Conservation (phyloP, 352 stramenopile species). For the Halophytophthora polymorphica region DNA sequence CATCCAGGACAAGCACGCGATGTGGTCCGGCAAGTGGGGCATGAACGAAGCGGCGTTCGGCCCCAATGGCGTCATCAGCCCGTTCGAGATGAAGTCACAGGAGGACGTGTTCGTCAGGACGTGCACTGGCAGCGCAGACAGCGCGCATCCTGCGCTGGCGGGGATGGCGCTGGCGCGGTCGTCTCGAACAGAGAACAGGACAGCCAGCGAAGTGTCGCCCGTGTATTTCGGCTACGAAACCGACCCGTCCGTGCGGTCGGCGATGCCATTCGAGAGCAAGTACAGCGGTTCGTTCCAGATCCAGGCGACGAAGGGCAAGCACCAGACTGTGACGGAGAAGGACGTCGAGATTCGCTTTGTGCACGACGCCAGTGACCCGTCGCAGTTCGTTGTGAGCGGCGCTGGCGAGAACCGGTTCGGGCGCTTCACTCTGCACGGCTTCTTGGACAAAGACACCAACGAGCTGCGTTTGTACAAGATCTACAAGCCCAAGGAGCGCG, state of each 20-base stretch:
- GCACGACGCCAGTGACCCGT: slow-evolving; percentile 61
- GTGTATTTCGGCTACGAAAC: slow-evolving; percentile 71
- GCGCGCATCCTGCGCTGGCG: slow-evolving; percentile 46
- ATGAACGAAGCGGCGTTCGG: slow-evolving; percentile 84
- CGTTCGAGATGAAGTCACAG: slow-evolving; percentile 87
- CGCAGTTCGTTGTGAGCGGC: slow-evolving; percentile 66
- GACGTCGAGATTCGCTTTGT: slow-evolving; percentile 82
- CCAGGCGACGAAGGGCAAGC: slow-evolving; percentile 79
- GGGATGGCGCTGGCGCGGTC: slow-evolving; percentile 52
- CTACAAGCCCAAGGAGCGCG: slow-evolving; percentile 81
- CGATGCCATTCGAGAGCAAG: slow-evolving; percentile 77
- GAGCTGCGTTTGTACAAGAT: slow-evolving; percentile 84
- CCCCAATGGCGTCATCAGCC: slow-evolving; percentile 68
- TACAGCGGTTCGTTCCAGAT: slow-evolving; percentile 88
- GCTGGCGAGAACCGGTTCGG: slow-evolving; percentile 82
- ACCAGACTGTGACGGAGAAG: slow-evolving; percentile 75
- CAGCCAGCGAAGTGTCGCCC: slow-evolving; percentile 37
- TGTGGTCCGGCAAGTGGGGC: slow-evolving; percentile 79
- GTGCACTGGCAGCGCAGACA: slow-evolving; percentile 27
- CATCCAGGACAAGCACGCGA: slow-evolving; percentile 75
- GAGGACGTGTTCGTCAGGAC: slow-evolving; percentile 70
- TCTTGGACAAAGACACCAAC: slow-evolving; percentile 72
- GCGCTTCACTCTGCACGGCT: slow-evolving; percentile 64
- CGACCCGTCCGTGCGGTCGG: slow-evolving; percentile 48
- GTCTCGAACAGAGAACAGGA: slow-evolving; percentile 38